A percentile compares a stretch with the other conserved stretches of the same genome.
phyloP scores from a whole-genome alignment of 2,329 filamentous ascomycete species.

The Xylaria sp. region DNA sequence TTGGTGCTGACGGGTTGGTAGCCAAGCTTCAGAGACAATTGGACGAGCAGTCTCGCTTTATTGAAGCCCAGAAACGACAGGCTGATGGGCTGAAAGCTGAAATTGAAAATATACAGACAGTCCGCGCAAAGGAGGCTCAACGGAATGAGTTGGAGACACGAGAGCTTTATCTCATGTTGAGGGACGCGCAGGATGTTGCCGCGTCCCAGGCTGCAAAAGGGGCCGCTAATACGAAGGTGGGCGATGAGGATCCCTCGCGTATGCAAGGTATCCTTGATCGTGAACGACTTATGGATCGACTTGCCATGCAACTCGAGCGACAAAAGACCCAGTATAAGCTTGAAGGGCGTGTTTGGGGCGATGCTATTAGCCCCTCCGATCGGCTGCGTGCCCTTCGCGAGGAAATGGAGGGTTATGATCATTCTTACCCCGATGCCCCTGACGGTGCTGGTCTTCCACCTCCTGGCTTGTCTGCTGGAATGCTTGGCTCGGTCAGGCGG shows the following conservation, averaged over 20 bases:
- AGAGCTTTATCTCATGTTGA: conserved; percentile 96
- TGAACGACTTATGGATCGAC: conserved; percentile 82
- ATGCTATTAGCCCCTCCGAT: conserved; percentile 79
- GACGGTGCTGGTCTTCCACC: conserved; percentile 49
- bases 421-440: conserved; percentile 33
- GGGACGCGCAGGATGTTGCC: conserved; percentile 93
- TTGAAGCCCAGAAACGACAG: conserved; percentile 81
- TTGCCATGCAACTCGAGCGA: conserved; percentile 91
- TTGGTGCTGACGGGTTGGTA: conserved; percentile 90
- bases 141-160: conserved; percentile 92
- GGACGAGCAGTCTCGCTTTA: conserved; percentile 87
- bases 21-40: conserved; percentile 88
- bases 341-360: conserved; percentile 86
- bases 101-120: conserved; percentile 75
- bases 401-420: conserved; percentile 71
- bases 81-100: conserved; percentile 86
- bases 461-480: conserved; percentile 62
- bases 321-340: conserved; percentile 98
- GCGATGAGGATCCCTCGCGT: conserved; percentile 62
- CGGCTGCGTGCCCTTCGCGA: conserved; percentile 86
- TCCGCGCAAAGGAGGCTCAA: conserved; percentile 86
- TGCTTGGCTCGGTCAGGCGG: conserved; percentile 67
- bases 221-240: conserved; percentile 47
- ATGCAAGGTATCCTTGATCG: conserved; percentile 93
- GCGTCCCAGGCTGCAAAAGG: conserved; percentile 70